These are phyloP conservation scores for Parsonsia alboflavescens DNA, from an alignment of 257 asterid species.

Conservation along the genomic window DNA sequence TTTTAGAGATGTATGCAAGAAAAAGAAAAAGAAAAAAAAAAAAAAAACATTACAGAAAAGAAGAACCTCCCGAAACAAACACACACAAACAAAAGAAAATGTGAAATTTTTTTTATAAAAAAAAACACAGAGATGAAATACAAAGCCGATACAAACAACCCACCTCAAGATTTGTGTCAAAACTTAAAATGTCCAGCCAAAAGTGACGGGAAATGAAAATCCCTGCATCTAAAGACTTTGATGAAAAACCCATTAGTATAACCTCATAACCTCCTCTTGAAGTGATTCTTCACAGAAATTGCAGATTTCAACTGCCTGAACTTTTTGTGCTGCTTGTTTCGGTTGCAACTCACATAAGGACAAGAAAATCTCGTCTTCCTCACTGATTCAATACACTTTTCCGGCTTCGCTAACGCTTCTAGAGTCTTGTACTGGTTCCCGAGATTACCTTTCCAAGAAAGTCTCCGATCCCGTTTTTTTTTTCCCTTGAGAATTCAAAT, in stretches of 20 bases:
- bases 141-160: background rate
- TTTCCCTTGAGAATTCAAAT: too few species aligned
- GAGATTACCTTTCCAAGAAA: too few species aligned
- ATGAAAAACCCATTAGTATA: background rate
- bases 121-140: background rate
- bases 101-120: background rate
- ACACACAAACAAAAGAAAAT: too few species aligned
- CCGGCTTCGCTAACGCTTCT: constrained; percentile 76
- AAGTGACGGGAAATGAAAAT: constrained; percentile 17
- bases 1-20: background rate
- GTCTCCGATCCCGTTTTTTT: too few species aligned
- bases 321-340: constrained; percentile 69
- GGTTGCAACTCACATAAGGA: constrained; percentile 68
- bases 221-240: background rate
- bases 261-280: constrained; percentile 54
- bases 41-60: background rate
- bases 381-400: constrained; percentile 19
- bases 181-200: background rate
- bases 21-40: too few species aligned
- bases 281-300: constrained; percentile 79
- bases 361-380: constrained; percentile 63
- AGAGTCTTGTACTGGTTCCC: constrained; percentile 78
- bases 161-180: constrained; percentile 17
- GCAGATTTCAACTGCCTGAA: constrained; percentile 72
- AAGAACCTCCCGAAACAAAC: background rate